Base-by-base conservation (phyloP, 257 asterid genomes). In the Salvia splendens region DNA sequence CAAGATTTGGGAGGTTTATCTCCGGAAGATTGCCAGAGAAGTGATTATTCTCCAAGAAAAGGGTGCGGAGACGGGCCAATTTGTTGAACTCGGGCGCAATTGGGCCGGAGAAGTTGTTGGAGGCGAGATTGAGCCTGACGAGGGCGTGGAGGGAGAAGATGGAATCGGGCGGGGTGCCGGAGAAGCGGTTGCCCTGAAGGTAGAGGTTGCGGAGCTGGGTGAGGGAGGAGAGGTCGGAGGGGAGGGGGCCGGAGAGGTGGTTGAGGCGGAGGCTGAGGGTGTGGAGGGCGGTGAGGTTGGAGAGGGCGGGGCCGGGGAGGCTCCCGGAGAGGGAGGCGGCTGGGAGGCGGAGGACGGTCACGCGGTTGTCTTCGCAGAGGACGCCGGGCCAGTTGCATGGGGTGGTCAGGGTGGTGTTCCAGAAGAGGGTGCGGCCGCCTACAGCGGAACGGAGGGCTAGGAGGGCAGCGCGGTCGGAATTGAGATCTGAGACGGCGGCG, bases 261-360 rank as follows among this genome's bases (percentile, higher is more conserved):
- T 91, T 91, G 53, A 86, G 67, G 45, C 97, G 92, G 65, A 91
- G 92, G 83, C 88, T 80, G 63, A 91, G 81, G 3, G 93, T 86
- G 16, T 86, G 86, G 63, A 91, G 88, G 7, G 32, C 24, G 2
- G 95, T 76, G 46, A 91, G 71, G 70, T 67, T 78, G 0, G 91
- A 72, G 51, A 91, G 66, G 1, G 95, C 79, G 76, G 51, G 48
- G 8, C 52, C 11, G 14, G 95, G 96, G 1, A 91, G 61, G 3
- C 70, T 0, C 5, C 95, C 96, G 67, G 42, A 48, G 73, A 88
- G 95, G 8, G 96, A 84, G 11, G 92, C 64, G 2, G 76, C 97
- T 1, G 97, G 97, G 57, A 91, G 86, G 57, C 92, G 93, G 68
- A 91, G 89, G 2, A 66, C 80, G 12, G 84, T 74, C 11, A 91